A percentile compares a stretch with the other conserved stretches of the same genome.
Conservation (phyloP, 1,284 basidiomycete species). For the Rhodotorula mucilaginosa region DNA sequence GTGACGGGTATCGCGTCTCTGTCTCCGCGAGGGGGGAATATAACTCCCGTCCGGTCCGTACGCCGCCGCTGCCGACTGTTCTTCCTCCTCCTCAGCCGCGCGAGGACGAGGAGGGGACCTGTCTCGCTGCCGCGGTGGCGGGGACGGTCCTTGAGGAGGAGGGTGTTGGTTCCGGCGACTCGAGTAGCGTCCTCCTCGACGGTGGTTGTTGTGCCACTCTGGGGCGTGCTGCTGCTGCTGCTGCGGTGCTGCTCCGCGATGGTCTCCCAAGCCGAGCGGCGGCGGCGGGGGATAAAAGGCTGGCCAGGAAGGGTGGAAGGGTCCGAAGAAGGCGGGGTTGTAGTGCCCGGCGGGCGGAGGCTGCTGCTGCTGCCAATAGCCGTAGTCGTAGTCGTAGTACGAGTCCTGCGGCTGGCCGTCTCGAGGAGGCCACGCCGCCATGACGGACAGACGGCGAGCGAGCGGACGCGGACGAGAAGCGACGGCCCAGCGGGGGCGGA, state of each 20-base stretch:
- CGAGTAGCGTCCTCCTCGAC: too few species aligned
- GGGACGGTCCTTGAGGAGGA: too few species aligned
- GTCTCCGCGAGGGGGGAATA: conserved; percentile 6
- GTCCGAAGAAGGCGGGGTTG: not conserved
- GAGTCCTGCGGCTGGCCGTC: not conserved
- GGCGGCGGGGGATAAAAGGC: too few species aligned
- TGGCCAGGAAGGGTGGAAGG: not conserved
- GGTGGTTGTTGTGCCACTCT: too few species aligned
- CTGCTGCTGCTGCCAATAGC: too few species aligned
- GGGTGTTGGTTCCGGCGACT: too few species aligned
- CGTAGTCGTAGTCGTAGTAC: not conserved
- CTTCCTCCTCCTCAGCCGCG: not conserved
- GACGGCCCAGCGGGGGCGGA: too few species aligned
- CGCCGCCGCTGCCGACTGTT: not conserved
- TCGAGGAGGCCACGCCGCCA: too few species aligned
- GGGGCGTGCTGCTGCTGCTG: too few species aligned
- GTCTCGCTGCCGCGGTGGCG: not conserved
- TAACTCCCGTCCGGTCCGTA: not conserved
- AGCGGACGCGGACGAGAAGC: too few species aligned
- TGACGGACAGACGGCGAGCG: too few species aligned
- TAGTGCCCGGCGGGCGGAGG: not conserved
- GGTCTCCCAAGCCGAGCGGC: not conserved
- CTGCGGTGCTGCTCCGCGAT: not conserved
- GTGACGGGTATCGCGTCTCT: not conserved
- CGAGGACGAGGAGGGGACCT: not conserved